phyloP scores from a whole-genome alignment of 495 filamentous ascomycete species.

The Thozetella sp. region DNA sequence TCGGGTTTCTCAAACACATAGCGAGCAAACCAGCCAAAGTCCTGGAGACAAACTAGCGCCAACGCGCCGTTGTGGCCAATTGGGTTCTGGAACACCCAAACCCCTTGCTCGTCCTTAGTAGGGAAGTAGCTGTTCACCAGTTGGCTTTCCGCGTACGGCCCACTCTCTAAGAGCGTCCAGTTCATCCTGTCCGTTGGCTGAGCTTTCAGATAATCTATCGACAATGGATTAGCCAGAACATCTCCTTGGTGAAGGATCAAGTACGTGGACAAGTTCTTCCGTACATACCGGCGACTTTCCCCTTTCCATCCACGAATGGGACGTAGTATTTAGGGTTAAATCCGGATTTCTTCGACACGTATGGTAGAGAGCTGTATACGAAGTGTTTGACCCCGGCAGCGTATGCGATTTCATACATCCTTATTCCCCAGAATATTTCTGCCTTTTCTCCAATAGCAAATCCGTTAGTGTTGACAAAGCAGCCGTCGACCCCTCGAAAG shows the following conservation, averaged over 20 bases:
- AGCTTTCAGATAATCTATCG: constrained; percentile 26
- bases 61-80: constrained; percentile 17
- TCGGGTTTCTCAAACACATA: constrained; percentile 26
- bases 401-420: constrained; percentile 43
- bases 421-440: constrained; percentile 46
- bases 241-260: neutral
- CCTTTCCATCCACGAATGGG: constrained; percentile 44
- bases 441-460: constrained; percentile 40
- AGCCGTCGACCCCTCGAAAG: constrained; percentile 30
- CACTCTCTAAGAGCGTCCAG: constrained; percentile 33
- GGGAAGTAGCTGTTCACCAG: constrained; percentile 14
- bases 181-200: constrained; percentile 27
- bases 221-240: no score
- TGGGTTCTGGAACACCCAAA: constrained; percentile 22
- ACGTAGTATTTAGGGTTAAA: constrained; percentile 34
- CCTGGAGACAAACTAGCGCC: constrained; percentile 26
- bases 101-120: constrained; percentile 8
- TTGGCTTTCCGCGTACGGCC: constrained; percentile 22
- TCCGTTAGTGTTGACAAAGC: constrained; percentile 44
- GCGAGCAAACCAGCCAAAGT: constrained; percentile 22
- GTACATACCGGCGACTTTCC: constrained; percentile 28
- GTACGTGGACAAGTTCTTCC: neutral
- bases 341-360: constrained; percentile 25
- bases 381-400: constrained; percentile 36
- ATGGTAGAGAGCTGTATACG: constrained; percentile 33